phyloP scores from a whole-genome alignment of 305 asterid genomes.

The Fraxinus angustifolia region DNA sequence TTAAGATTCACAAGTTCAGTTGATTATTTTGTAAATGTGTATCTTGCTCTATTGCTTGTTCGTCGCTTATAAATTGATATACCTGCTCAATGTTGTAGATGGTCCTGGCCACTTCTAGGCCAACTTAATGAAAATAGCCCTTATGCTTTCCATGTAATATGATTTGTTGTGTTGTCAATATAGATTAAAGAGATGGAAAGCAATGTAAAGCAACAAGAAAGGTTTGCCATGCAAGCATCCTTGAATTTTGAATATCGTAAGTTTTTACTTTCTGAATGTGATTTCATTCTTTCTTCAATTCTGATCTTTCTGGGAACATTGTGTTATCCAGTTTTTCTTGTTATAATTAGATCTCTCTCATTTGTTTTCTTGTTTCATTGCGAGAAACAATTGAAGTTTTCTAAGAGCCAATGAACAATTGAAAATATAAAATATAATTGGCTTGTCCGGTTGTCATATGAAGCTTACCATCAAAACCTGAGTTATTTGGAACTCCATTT shows the following conservation, averaged over 20 bases:
- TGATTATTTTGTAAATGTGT: not conserved
- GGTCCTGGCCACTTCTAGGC: conserved; percentile 8
- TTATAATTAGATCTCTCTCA: not conserved
- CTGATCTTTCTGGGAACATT: conserved; percentile 9
- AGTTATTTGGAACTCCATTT: not conserved
- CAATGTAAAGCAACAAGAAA: conserved; percentile 66
- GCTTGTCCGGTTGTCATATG: conserved; percentile 4
- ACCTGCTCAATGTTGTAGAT: conserved; percentile 3
- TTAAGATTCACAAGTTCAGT: not conserved
- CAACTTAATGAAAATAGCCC: conserved; percentile 9
- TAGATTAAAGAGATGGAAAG: conserved; percentile 91
- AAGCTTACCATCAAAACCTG: not conserved
- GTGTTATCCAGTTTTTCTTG: not conserved
- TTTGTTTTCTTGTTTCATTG: conserved; percentile 1
- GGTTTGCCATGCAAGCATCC: conserved; percentile 65
- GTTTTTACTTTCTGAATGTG: conserved; percentile 29
- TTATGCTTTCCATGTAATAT: conserved; percentile 19
- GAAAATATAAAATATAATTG: conserved; percentile 1
- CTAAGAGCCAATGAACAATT: not conserved
- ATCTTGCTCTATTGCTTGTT: not conserved
- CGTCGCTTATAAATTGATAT: not conserved
- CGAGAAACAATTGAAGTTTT: conserved; percentile 16
- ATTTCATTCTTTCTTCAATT: not conserved
- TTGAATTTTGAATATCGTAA: conserved; percentile 50
- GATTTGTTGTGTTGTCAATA: conserved; percentile 19